Evolutionary conservation across 805 yeast species (phyloP).

Genomic region (Candida awuae): DNA sequence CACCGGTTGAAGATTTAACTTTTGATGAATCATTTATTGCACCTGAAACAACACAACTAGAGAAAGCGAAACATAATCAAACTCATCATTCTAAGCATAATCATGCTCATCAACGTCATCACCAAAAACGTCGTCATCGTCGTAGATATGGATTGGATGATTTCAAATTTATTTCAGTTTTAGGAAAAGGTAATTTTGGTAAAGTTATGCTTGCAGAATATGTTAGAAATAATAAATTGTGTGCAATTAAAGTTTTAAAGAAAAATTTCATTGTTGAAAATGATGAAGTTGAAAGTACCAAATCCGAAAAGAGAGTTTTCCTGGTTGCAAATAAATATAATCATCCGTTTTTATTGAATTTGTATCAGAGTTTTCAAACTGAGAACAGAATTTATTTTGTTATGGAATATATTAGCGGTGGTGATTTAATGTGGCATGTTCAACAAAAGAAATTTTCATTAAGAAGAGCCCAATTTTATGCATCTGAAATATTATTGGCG

Average conservation of each 20-base stretch:
- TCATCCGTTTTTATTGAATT: slow-evolving; percentile 87
- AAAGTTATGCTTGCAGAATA: slow-evolving; percentile 97
- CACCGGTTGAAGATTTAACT: background rate
- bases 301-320: slow-evolving; percentile 91
- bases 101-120: slow-evolving; percentile 17
- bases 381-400: slow-evolving; percentile 96
- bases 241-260: slow-evolving; percentile 95
- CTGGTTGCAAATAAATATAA: slow-evolving; percentile 62
- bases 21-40: background rate
- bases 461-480: slow-evolving; percentile 91
- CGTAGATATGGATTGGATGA: slow-evolving; percentile 88
- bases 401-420: slow-evolving; percentile 97
- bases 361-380: slow-evolving; percentile 95
- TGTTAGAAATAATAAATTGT: slow-evolving; percentile 66
- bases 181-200: slow-evolving; percentile 98
- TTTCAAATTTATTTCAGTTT: slow-evolving; percentile 85
- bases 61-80: background rate
- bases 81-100: slow-evolving; percentile 9
- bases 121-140: slow-evolving; percentile 38
- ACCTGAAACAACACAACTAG: background rate
- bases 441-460: slow-evolving; percentile 86
- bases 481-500: slow-evolving; percentile 90
- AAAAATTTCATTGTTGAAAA: slow-evolving; percentile 92
- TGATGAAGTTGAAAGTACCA: slow-evolving; percentile 92
- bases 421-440: slow-evolving; percentile 99